Conservation (phyloP, 805 yeast species). For the Suhomyces sp. region DNA sequence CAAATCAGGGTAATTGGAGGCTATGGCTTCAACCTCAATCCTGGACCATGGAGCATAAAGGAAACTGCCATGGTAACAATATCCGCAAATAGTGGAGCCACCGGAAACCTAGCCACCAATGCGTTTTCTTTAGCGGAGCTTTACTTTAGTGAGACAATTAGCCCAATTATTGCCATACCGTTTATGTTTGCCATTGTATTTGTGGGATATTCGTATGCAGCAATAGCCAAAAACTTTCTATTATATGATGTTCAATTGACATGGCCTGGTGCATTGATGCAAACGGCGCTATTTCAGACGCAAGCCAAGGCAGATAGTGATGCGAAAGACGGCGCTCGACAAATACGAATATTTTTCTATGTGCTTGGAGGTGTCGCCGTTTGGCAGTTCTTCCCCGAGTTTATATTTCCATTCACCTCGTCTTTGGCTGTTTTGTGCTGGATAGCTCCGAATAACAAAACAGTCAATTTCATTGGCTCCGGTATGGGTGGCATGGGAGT, state of each 20-base stretch:
- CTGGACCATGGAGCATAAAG: slow-evolving; percentile 56
- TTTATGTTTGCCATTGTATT: slow-evolving; percentile 54
- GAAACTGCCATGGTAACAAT: slow-evolving; percentile 52
- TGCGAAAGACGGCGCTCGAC: slow-evolving; percentile 16
- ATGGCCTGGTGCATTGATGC: slow-evolving; percentile 53
- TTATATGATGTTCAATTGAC: slow-evolving; percentile 48
- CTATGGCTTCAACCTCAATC: slow-evolving; percentile 39
- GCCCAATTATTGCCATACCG: slow-evolving; percentile 35
- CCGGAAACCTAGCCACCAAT: slow-evolving; percentile 50
- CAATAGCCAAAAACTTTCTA: slow-evolving; percentile 45
- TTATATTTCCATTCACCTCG: slow-evolving; percentile 46
- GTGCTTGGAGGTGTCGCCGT: slow-evolving; percentile 33
- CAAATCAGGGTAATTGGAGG: slow-evolving; percentile 15
- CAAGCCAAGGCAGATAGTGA: slow-evolving; percentile 20
- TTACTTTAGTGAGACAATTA: slow-evolving; percentile 37
- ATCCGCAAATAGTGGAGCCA: slow-evolving; percentile 52
- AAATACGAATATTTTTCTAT: slow-evolving; percentile 37
- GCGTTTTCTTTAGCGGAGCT: slow-evolving; percentile 47
- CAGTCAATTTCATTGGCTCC: slow-evolving; percentile 47
- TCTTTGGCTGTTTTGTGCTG: slow-evolving; percentile 50
- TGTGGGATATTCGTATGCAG: slow-evolving; percentile 53
- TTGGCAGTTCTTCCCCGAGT: slow-evolving; percentile 53
- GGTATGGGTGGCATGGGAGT: slow-evolving; percentile 54
- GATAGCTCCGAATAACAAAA: slow-evolving; percentile 43
- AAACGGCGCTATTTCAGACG: slow-evolving; percentile 42